Percentiles rank a stretch among this genome's conserved stretches.
Evolutionary conservation across 306 rosid genomes (phyloP).

Genomic region (Argentina anserina): DNA sequence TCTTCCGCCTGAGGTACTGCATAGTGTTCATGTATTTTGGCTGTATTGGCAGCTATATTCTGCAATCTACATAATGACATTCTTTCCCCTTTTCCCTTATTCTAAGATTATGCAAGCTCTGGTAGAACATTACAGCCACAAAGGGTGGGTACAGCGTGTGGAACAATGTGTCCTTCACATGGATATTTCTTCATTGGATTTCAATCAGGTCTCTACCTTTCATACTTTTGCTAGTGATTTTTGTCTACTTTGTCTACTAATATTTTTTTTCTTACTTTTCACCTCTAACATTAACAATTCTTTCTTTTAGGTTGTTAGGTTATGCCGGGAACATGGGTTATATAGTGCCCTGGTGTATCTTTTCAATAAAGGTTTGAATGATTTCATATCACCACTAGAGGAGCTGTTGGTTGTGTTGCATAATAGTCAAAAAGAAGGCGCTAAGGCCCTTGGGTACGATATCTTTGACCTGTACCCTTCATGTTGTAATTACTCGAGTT

Average conservation of each 20-base stretch:
- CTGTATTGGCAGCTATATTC: conserved; percentile 19
- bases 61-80: conserved; percentile 8
- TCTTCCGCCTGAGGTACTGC: conserved; percentile 92
- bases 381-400: conserved; percentile 88
- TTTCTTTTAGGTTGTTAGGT: conserved; percentile 62
- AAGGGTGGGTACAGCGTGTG: conserved; percentile 89
- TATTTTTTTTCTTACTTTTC: conserved; percentile 8
- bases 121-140: conserved; percentile 86
- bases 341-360: conserved; percentile 91
- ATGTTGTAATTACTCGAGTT: neutral
- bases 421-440: conserved; percentile 61
- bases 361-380: conserved; percentile 91
- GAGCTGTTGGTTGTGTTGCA: conserved; percentile 78
- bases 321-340: conserved; percentile 92
- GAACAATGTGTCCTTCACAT: conserved; percentile 99
- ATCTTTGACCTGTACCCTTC: neutral
- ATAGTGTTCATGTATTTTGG: conserved; percentile 22
- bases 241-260: conserved; percentile 24
- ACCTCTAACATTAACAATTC: conserved; percentile 23
- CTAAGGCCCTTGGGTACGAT: conserved; percentile 70
- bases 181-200: conserved; percentile 98
- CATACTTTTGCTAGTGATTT: conserved; percentile 22
- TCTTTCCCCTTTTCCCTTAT: conserved; percentile 14
- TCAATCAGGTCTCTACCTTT: conserved; percentile 72
- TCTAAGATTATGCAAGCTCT: conserved; percentile 94